phyloP scores from a whole-genome alignment of 495 filamentous ascomycete species.

The Daldinia concentrica region DNA sequence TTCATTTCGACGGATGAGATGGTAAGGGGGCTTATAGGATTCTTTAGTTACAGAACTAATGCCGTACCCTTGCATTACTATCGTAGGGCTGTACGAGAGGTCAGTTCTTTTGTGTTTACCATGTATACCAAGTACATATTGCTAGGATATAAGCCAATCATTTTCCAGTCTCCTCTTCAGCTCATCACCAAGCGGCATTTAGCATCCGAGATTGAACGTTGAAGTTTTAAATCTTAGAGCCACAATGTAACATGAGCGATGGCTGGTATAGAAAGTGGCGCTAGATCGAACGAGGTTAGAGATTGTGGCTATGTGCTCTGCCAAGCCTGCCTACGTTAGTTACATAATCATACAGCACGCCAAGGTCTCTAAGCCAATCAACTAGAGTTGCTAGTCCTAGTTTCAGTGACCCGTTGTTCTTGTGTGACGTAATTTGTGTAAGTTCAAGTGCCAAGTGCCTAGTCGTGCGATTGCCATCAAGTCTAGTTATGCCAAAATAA shows the following conservation, averaged over 20 bases:
- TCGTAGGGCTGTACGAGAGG: neutral
- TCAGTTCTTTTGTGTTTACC: neutral
- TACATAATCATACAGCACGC: neutral
- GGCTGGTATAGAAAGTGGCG: neutral
- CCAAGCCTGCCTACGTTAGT: neutral
- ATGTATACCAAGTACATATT: neutral
- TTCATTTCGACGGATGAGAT: neutral
- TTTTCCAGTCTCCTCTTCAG: neutral
- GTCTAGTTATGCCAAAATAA: constrained; percentile 1
- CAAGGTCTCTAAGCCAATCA: constrained; percentile 6
- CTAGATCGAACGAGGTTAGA: neutral
- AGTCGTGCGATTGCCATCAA: neutral
- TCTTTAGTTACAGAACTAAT: neutral
- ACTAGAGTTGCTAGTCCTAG: neutral
- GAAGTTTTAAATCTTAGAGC: too few relatives aligned
- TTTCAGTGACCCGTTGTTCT: constrained; percentile 13
- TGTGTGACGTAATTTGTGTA: constrained; percentile 22
- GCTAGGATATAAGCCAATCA: constrained; percentile 2
- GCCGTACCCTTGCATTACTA: neutral
- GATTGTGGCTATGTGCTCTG: neutral
- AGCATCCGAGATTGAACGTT: neutral
- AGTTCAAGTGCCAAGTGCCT: too few relatives aligned
- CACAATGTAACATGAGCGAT: neutral
- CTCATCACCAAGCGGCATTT: neutral
- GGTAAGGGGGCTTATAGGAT: constrained; percentile 2